A percentile compares a stretch with the other conserved stretches of the same genome.
These are phyloP conservation scores for Rhizopogon vinicolor DNA, from an alignment of 768 basidiomycete genomes.

Conservation along the genomic window DNA sequence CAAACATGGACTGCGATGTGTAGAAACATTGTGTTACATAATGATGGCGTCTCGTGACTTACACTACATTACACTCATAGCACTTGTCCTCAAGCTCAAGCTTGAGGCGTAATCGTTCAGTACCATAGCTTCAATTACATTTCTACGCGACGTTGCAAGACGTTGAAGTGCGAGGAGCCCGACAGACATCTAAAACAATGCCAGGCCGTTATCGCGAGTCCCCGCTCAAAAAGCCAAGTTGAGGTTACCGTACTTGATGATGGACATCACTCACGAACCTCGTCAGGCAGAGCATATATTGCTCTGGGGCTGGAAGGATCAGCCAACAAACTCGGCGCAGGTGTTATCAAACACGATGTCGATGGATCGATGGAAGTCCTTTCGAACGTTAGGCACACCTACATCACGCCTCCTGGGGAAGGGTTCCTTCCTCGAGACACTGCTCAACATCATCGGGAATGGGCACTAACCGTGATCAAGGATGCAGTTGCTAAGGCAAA, in stretches of 20 bases:
- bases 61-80: no score
- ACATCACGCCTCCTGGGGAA: conserved; percentile 97
- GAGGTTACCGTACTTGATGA: conserved; percentile 12
- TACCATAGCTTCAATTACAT: background rate
- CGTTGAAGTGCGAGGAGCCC: background rate
- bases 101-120: background rate
- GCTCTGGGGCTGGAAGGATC: conserved; percentile 98
- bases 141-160: background rate
- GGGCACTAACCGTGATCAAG: conserved; percentile 79
- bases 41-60: background rate
- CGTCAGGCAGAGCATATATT: conserved; percentile 59
- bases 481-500: conserved; percentile 68
- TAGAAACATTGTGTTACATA: background rate
- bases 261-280: conserved; percentile 6
- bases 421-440: conserved; percentile 97
- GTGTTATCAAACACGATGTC: conserved; percentile 79
- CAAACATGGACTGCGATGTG: no score
- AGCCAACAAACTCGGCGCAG: conserved; percentile 96
- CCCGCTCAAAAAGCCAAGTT: conserved; percentile 31
- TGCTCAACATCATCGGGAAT: conserved; percentile 92
- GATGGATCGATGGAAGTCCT: conserved; percentile 74
- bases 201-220: conserved; percentile 17
- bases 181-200: conserved; percentile 8
- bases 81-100: no score
- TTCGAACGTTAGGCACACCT: conserved; percentile 95